These are phyloP conservation scores for Dryas drummondii DNA, from an alignment of 306 rosid genomes.

Conservation along the genomic window DNA sequence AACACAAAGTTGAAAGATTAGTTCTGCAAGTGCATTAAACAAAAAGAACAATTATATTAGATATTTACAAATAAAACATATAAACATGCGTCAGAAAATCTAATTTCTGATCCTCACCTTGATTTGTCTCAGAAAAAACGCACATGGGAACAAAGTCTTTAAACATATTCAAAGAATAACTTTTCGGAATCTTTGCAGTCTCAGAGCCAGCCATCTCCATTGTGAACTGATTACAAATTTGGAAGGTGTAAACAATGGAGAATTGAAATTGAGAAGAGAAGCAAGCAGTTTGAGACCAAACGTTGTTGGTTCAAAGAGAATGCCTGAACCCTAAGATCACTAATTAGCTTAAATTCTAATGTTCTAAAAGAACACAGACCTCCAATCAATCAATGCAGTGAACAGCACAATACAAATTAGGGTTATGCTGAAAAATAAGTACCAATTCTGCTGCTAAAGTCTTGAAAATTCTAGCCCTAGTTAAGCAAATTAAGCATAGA, in stretches of 20 bases:
- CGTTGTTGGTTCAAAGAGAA: not conserved
- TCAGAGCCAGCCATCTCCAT: slow-evolving; percentile 87
- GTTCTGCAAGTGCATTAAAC: not conserved
- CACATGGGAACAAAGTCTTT: slow-evolving; percentile 96
- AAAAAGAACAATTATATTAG: not conserved
- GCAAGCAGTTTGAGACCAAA: slow-evolving; percentile 3
- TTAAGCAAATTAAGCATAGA: not conserved
- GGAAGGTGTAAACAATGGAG: slow-evolving; percentile 24
- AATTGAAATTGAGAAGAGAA: not conserved
- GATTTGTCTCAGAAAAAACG: slow-evolving; percentile 81
- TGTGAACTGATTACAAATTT: slow-evolving; percentile 59
- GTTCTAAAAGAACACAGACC: not conserved
- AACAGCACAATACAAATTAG: not conserved
- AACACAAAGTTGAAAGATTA: not conserved
- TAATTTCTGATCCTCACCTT: slow-evolving; percentile 54
- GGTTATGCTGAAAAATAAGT: not conserved
- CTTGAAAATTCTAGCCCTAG: not conserved
- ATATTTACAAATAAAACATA: not conserved
- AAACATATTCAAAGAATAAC: slow-evolving; percentile 79
- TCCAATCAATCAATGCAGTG: not conserved
- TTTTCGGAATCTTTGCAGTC: slow-evolving; percentile 57
- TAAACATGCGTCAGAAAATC: not conserved
- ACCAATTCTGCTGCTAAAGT: not conserved
- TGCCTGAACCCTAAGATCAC: not conserved
- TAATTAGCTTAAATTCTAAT: not conserved